Evolutionary conservation across 371 early-diverging fungal genomes (phyloP).

Genomic region (Mortierella sp.): DNA sequence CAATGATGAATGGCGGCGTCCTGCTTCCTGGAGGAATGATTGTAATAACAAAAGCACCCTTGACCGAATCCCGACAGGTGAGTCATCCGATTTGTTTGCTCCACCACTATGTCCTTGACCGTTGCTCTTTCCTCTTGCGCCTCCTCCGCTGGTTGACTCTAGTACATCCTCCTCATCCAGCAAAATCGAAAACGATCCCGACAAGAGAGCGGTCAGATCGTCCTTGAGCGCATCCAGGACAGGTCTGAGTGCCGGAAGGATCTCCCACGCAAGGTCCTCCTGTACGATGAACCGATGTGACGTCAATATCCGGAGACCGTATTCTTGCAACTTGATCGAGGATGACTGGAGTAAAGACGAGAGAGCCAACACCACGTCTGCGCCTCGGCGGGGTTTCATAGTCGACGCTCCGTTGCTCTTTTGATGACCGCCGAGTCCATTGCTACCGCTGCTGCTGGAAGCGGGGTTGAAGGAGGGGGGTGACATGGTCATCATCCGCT

Average conservation of each 20-base stretch:
- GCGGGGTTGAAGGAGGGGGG: background rate
- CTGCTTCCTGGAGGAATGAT: constrained; percentile 27
- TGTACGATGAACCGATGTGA: constrained; percentile 22
- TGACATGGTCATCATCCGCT: constrained; percentile 22
- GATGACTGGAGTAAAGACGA: constrained; percentile 24
- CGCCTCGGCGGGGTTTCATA: background rate
- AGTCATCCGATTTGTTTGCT: background rate
- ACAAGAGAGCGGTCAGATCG: background rate
- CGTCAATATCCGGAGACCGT: constrained; percentile 36
- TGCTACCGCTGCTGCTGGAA: background rate
- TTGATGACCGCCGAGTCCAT: background rate
- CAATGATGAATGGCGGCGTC: too few relatives aligned
- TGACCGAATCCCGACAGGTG: constrained; percentile 8
- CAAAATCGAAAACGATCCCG: background rate
- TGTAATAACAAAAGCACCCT: constrained; percentile 30
- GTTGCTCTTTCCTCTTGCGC: background rate
- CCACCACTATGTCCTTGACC: constrained; percentile 12
- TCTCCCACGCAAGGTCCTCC: constrained; percentile 24
- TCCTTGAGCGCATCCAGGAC: constrained; percentile 17
- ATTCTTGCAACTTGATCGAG: constrained; percentile 40
- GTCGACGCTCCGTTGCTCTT: background rate
- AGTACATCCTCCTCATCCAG: background rate
- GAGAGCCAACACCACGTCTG: constrained; percentile 9
- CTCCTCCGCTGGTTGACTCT: background rate
- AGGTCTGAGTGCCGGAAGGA: constrained; percentile 1